phyloP scores from a whole-genome alignment of 306 rosid species.

The Prunus padus region DNA sequence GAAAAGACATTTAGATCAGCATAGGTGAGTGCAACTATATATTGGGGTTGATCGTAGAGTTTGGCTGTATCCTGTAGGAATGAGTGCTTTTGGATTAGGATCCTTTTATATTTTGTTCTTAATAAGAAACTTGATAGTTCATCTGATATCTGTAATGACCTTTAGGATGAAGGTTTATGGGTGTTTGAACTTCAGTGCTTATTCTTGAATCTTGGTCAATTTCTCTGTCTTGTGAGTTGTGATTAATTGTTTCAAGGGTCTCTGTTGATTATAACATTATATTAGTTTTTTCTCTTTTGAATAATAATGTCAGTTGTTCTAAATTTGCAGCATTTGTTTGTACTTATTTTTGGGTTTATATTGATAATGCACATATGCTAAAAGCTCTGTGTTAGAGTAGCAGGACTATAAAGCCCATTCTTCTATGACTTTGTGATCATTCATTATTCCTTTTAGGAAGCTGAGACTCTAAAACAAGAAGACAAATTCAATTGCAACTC shows the following conservation, averaged over 20 bases:
- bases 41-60: constrained; percentile 25
- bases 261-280: not conserved
- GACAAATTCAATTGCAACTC: not conserved
- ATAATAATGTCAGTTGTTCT: not conserved
- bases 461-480: not conserved
- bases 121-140: constrained; percentile 12
- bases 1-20: constrained; percentile 48
- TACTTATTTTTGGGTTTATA: not conserved
- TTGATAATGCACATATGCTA: not conserved
- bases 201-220: constrained; percentile 1
- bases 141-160: constrained; percentile 4
- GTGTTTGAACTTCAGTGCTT: not conserved
- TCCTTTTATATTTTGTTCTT: constrained; percentile 3
- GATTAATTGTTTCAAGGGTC: not conserved
- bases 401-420: not conserved
- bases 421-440: not conserved
- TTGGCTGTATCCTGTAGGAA: constrained; percentile 15
- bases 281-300: not conserved
- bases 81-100: constrained; percentile 9
- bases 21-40: constrained; percentile 30
- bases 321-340: not conserved
- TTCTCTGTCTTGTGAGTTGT: not conserved
- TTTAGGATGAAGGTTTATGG: not conserved
- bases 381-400: not conserved
- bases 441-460: not conserved